Conservation (phyloP, 2,329 filamentous ascomycete species). For the Monosporascus sp. region DNA sequence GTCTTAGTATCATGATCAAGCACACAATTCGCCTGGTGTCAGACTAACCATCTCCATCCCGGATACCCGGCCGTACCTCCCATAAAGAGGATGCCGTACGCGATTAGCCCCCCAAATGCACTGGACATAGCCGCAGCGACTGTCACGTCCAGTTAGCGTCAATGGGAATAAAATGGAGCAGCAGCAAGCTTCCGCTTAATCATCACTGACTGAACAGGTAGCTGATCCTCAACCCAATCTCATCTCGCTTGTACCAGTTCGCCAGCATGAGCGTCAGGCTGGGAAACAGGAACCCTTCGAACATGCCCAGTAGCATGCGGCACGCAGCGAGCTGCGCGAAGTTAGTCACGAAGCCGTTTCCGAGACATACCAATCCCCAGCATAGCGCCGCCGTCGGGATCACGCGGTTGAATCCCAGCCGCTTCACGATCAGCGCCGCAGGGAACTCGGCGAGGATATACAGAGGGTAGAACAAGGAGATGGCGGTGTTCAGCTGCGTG, state of each 20-base stretch:
- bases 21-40: background rate
- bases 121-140: slow-evolving; percentile 12
- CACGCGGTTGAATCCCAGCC: slow-evolving; percentile 11
- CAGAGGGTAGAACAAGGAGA: slow-evolving; percentile 16
- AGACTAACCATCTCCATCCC: slow-evolving; percentile 14
- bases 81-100: slow-evolving; percentile 14
- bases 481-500: slow-evolving; percentile 13
- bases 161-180: too few species aligned
- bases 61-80: slow-evolving; percentile 13
- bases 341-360: slow-evolving; percentile 13
- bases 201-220: slow-evolving; percentile 10
- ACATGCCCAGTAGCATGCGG: slow-evolving; percentile 14
- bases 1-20: background rate
- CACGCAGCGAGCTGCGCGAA: slow-evolving; percentile 13
- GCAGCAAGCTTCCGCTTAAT: background rate
- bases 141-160: background rate
- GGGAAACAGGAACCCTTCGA: slow-evolving; percentile 14
- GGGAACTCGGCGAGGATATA: slow-evolving; percentile 16
- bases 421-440: slow-evolving; percentile 12
- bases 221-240: slow-evolving; percentile 15
- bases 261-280: slow-evolving; percentile 14
- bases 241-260: slow-evolving; percentile 17
- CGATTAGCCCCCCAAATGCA: slow-evolving; percentile 13
- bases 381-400: slow-evolving; percentile 13
- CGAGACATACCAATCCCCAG: slow-evolving; percentile 12